Evolutionary conservation across 1,139 yeast species (phyloP).

Genomic region (Geotrichum restrictum): DNA sequence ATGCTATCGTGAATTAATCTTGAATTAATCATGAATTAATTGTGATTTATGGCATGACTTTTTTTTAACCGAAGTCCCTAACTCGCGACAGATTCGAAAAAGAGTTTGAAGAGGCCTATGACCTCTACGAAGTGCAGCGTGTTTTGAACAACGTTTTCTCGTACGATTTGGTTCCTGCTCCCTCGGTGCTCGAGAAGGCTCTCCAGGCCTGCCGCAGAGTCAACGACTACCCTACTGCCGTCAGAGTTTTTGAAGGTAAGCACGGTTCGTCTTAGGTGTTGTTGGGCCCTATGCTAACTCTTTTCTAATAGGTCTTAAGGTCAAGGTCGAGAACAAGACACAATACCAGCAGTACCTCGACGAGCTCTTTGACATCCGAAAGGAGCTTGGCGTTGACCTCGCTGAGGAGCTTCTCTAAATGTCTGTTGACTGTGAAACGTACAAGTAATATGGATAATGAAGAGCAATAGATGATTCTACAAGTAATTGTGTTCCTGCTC

Average conservation of each 20-base stretch:
- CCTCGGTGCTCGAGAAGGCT: conserved; percentile 92
- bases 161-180: conserved; percentile 97
- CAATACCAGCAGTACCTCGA: conserved; percentile 95
- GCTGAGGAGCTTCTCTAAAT: conserved; percentile 74
- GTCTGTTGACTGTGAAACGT: not conserved
- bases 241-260: conserved; percentile 83
- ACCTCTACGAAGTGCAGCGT: conserved; percentile 92
- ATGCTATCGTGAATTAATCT: not conserved
- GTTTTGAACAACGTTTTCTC: conserved; percentile 95
- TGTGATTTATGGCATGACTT: conserved; percentile 14
- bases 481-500: not conserved
- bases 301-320: conserved; percentile 56
- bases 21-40: too few species aligned
- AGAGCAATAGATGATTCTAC: conserved; percentile 6
- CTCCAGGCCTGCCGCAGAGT: conserved; percentile 98
- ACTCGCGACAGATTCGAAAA: conserved; percentile 64
- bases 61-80: not conserved
- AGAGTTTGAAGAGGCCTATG: conserved; percentile 97
- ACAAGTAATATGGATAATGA: conserved; percentile 1
- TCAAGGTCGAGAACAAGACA: conserved; percentile 89
- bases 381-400: conserved; percentile 87
- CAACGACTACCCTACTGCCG: conserved; percentile 97
- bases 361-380: conserved; percentile 86
- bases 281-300: not conserved
- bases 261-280: conserved; percentile 2